phyloP scores from a whole-genome alignment of 345 rosid species.

The Salix koriyanagi region DNA sequence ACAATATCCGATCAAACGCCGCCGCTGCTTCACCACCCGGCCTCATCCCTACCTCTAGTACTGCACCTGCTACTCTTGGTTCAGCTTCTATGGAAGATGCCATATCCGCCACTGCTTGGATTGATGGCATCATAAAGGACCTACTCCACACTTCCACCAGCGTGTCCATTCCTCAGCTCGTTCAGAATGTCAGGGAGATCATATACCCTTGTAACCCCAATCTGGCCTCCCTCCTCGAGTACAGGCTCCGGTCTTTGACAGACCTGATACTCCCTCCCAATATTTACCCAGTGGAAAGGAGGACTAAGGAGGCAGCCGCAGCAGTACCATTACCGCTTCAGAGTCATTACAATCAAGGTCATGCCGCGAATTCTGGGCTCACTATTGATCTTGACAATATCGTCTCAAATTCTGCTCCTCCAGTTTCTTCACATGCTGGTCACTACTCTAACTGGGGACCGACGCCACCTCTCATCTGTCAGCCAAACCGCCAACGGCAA shows the following conservation, averaged over 20 bases:
- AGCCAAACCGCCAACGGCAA: constrained; percentile 11
- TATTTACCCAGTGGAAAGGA: constrained; percentile 19
- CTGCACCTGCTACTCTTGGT: not conserved
- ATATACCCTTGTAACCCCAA: constrained; percentile 92
- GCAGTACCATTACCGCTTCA: constrained; percentile 18
- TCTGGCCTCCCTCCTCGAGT: constrained; percentile 79
- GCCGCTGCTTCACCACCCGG: not conserved
- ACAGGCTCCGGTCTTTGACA: constrained; percentile 65
- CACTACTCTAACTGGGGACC: constrained; percentile 31
- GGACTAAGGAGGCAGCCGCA: constrained; percentile 22
- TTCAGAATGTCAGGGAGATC: constrained; percentile 90
- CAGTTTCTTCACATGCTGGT: constrained; percentile 16
- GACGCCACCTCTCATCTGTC: constrained; percentile 18
- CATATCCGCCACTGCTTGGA: constrained; percentile 65
- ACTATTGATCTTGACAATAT: constrained; percentile 29
- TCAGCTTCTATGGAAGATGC: constrained; percentile 50
- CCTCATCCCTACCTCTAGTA: not conserved
- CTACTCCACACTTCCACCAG: constrained; percentile 63
- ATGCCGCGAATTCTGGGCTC: constrained; percentile 23
- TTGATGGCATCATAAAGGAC: constrained; percentile 83
- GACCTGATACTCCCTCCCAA: constrained; percentile 32
- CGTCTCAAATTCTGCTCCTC: constrained; percentile 11
- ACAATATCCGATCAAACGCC: constrained; percentile 16
- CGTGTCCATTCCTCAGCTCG: constrained; percentile 93
- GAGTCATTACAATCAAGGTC: constrained; percentile 20